Evolutionary conservation across 352 stramenopile species (phyloP), one percentile per base, ranked within the genome.

Genomic region (Globisporangium parvum): DNA sequence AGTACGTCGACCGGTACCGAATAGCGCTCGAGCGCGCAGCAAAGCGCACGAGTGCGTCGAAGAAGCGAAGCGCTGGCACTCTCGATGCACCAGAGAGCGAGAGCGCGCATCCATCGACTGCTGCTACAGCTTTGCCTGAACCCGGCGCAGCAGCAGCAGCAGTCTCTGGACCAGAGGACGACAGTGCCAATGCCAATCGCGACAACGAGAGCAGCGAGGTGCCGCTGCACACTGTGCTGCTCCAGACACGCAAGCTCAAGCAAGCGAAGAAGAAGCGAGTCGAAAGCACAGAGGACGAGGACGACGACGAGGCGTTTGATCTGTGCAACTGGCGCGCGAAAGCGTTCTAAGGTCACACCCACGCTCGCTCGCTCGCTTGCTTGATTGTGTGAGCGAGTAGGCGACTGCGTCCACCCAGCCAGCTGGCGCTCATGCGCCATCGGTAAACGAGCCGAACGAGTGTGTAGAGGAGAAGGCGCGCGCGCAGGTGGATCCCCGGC

Each of bases 1-100:
- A 77, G 53, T 88, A 88, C 57, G 47, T 88, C 40, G 73, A 88
- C 49, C 71, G 75, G 40, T 84, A 84, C 42, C 73, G 78, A 15
- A 57, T 79, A 48, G 67, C 56, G 15, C 64, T 88, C 23, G 66
- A 85, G 67, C 64, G 66, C n/a, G 75, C 51, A 0, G 49, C 60
- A 10, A 58, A 44, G 44, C 47, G 10, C 31, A 37, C 69, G 2
- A 58, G 55, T 15, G 62, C 57, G 26, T 26, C 35, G 26, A 56
- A 59, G 24, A 72, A 75, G 57, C 55, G 26, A 4, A 18, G 39
- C 15, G 18, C 14, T 8, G 9, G 5, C 39, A 2, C 14, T 20
- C 14, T 20, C 2, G 39, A 45, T n/a, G 39, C 12, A 3, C 17
- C 12, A n/a, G 40, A 10, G 48, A 37, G 8, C 21, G 39, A 21